These are phyloP conservation scores for Paraglomus occultum DNA, from an alignment of 192 early-diverging fungal genomes.

Conservation along the genomic window DNA sequence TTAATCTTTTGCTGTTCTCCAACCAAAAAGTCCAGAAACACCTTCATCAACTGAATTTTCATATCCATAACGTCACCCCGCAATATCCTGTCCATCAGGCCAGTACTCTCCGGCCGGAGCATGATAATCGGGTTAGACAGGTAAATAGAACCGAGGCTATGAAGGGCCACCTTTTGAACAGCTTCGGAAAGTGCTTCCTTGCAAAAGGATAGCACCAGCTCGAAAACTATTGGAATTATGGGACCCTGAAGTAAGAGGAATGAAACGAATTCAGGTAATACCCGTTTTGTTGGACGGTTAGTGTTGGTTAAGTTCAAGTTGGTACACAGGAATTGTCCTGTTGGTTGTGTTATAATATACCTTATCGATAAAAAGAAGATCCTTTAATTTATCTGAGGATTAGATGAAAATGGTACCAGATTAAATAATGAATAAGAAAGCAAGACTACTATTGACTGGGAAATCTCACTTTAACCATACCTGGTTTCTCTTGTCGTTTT, in stretches of 20 bases:
- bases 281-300: too few relatives aligned
- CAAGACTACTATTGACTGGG: background rate
- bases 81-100: constrained; percentile 69
- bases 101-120: constrained; percentile 50
- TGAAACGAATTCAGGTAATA: background rate
- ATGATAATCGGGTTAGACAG: constrained; percentile 67
- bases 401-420: background rate
- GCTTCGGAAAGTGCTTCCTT: constrained; percentile 31
- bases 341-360: constrained; percentile 9
- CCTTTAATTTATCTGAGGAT: constrained; percentile 27
- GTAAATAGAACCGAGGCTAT: constrained; percentile 67
- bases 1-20: constrained; percentile 59
- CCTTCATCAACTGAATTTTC: constrained; percentile 67
- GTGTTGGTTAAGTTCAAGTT: background rate
- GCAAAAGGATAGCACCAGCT: constrained; percentile 30
- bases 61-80: constrained; percentile 42
- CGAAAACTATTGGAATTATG: constrained; percentile 26
- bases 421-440: constrained; percentile 26
- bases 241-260: constrained; percentile 11
- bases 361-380: constrained; percentile 31
- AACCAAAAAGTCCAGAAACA: constrained; percentile 69
- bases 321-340: background rate
- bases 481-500: constrained; percentile 25
- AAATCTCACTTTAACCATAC: constrained; percentile 3
- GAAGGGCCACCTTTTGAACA: constrained; percentile 57